Base-by-base conservation (phyloP, 2,329 filamentous ascomycete genomes). In the Aspergillus vadensis region DNA sequence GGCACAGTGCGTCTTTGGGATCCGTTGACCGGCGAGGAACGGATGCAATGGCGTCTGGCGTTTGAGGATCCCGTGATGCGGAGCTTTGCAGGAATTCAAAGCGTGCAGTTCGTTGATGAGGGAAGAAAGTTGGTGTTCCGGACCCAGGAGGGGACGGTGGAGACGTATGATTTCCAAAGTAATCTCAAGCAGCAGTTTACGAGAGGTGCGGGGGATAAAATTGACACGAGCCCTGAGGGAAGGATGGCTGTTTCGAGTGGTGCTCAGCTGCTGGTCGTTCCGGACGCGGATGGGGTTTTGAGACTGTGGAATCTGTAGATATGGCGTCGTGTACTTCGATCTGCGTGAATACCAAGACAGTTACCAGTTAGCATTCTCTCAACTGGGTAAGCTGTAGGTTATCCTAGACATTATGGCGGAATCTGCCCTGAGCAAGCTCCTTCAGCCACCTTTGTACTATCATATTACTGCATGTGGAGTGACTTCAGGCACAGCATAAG, bases 151-250 rank as follows among this genome's bases (percentile, higher is more conserved):
- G 60, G 61, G 21, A 60, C 61, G 9, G 57, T 63, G n/a, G 52
- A 52, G 32, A 48, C 54, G 52, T 55, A 63, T 54, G 54, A 63
- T 60, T 55, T 60, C 14, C 21, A 58, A 14, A 44, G 14, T n/a
- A 58, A 63, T 51, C 27, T 54, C 44, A 57, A 60, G 53, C 58
- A 55, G 36, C 61, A 57, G 48, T 63, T 63, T 51, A 57, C 39
- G 17, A 57, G 60, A 30, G 10, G 27, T 39, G 2, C 9, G 14
- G 32, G 49, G 44, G n/a, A 54, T 14, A 36, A 14, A 12, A 36
- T 36, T 15, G 57, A 57, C 3, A 10, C 17, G 15, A 50, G 54
- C 36, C 53, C 57, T 50, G 7, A 15, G 7, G n/a, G 30, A 9
- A 8, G 47, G 15, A 56, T 58, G 58, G 61, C 51, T 44, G 57